Percentiles rank a stretch among this genome's conserved stretches.
Conservation (phyloP, 176 grass and related monocot species). For the Saccharum spontaneum region DNA sequence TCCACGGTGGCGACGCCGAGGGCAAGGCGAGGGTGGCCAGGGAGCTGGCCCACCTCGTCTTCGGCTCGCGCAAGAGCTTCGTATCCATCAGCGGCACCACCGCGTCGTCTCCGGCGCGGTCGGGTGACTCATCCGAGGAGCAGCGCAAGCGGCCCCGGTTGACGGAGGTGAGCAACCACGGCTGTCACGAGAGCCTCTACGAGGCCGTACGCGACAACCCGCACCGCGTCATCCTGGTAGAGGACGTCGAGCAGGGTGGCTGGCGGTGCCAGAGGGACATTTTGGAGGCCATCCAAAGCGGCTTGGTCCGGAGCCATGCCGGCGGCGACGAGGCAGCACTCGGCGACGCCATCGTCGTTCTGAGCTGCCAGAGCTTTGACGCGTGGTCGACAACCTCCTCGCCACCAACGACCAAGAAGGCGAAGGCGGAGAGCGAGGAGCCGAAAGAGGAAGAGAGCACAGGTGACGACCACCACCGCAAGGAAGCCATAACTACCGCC, state of each 20-base stretch:
- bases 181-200: slow-evolving; percentile 46
- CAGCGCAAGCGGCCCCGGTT: slow-evolving; percentile 44
- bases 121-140: slow-evolving; percentile 22
- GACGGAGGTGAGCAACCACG: slow-evolving; percentile 6
- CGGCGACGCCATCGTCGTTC: slow-evolving; percentile 65
- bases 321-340: slow-evolving; percentile 43
- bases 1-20: slow-evolving; percentile 52
- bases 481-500: background rate
- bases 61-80: slow-evolving; percentile 60
- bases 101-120: slow-evolving; percentile 28
- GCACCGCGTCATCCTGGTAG: slow-evolving; percentile 62
- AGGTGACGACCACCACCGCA: background rate
- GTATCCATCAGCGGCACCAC: slow-evolving; percentile 31
- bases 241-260: slow-evolving; percentile 54
- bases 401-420: slow-evolving; percentile 33
- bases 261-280: slow-evolving; percentile 40
- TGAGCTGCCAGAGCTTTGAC: slow-evolving; percentile 62
- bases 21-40: slow-evolving; percentile 61
- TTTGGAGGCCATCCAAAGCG: slow-evolving; percentile 48
- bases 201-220: slow-evolving; percentile 61
- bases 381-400: slow-evolving; percentile 52
- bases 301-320: slow-evolving; percentile 25
- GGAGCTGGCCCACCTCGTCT: slow-evolving; percentile 64
- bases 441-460: slow-evolving; percentile 20
- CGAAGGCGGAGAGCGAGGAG: slow-evolving; percentile 2